Percentiles rank a stretch among this genome's conserved stretches.
phyloP scores from a whole-genome alignment of 164 flowering plant species.

The Tetracentron sinense region DNA sequence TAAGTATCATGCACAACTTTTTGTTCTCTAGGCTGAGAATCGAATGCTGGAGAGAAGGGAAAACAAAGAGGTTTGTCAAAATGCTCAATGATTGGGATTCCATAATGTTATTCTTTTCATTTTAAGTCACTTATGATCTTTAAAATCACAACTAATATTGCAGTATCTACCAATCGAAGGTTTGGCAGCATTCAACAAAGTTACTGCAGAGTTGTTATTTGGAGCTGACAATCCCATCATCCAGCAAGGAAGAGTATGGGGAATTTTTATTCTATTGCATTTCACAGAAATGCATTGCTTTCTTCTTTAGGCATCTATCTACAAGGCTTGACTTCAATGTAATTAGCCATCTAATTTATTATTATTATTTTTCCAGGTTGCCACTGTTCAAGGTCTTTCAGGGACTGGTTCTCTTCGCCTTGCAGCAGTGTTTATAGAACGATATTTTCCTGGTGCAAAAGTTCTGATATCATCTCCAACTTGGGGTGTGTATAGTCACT shows the following conservation, averaged over 20 bases:
- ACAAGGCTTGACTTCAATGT: neutral
- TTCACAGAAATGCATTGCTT: neutral
- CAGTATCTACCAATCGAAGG: slow-evolving; percentile 99
- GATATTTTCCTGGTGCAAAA: slow-evolving; percentile 90
- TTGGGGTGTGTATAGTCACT: slow-evolving; percentile 65
- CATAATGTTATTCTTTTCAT: neutral
- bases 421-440: slow-evolving; percentile 86
- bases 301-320: neutral
- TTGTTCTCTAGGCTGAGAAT: slow-evolving; percentile 66
- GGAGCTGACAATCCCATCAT: slow-evolving; percentile 83
- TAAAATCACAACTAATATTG: slow-evolving; percentile 11
- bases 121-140: slow-evolving; percentile 9
- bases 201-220: slow-evolving; percentile 79
- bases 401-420: slow-evolving; percentile 98
- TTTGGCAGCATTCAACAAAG: slow-evolving; percentile 92
- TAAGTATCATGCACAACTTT: neutral
- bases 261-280: neutral
- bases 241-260: slow-evolving; percentile 71
- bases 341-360: neutral
- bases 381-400: slow-evolving; percentile 97
- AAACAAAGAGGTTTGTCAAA: slow-evolving; percentile 79
- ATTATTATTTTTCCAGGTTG: slow-evolving; percentile 48
- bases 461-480: slow-evolving; percentile 93
- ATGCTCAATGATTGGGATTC: slow-evolving; percentile 7
- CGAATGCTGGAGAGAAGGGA: slow-evolving; percentile 89